These are phyloP conservation scores for Filosporella fistucella DNA, from an alignment of 495 filamentous ascomycete species.

Conservation along the genomic window DNA sequence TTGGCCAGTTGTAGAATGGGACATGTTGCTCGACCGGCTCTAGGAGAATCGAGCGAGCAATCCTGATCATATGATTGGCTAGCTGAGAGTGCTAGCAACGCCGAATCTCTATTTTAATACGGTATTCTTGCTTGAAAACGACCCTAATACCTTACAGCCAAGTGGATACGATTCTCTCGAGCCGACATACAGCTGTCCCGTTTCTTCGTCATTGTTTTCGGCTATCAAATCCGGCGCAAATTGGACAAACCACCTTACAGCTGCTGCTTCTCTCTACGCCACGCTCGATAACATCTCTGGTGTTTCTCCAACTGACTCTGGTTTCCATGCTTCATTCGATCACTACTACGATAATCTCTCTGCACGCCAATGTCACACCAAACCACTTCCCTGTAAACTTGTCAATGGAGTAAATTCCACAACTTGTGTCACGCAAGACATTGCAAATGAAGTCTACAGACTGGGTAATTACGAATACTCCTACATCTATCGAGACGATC, in stretches of 20 bases:
- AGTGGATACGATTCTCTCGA: conserved; percentile 57
- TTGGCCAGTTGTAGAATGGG: too few species aligned
- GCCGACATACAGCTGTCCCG: conserved; percentile 54
- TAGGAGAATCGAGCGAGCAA: too few species aligned
- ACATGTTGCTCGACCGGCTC: too few species aligned
- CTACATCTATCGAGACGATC: conserved; percentile 58
- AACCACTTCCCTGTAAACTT: conserved; percentile 56
- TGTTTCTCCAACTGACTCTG: conserved; percentile 42
- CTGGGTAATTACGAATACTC: conserved; percentile 68
- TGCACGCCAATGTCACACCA: conserved; percentile 59
- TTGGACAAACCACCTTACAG: conserved; percentile 56
- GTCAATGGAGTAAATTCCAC: conserved; percentile 33
- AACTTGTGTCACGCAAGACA: conserved; percentile 49
- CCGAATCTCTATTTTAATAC: too few species aligned
- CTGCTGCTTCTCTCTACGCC: conserved; percentile 41
- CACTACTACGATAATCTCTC: conserved; percentile 74
- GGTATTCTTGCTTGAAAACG: background rate
- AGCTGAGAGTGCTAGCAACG: too few species aligned
- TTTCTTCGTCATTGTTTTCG: conserved; percentile 37
- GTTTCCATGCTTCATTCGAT: conserved; percentile 61
- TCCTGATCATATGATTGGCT: too few species aligned
- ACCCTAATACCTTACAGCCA: conserved; percentile 21
- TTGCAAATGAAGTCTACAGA: conserved; percentile 59
- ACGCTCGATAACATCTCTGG: conserved; percentile 56
- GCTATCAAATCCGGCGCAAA: conserved; percentile 33